A percentile compares a stretch with the other conserved stretches of the same genome.
These are phyloP conservation scores for Castanea mollissima DNA, from an alignment of 306 rosid species.

Conservation along the genomic window DNA sequence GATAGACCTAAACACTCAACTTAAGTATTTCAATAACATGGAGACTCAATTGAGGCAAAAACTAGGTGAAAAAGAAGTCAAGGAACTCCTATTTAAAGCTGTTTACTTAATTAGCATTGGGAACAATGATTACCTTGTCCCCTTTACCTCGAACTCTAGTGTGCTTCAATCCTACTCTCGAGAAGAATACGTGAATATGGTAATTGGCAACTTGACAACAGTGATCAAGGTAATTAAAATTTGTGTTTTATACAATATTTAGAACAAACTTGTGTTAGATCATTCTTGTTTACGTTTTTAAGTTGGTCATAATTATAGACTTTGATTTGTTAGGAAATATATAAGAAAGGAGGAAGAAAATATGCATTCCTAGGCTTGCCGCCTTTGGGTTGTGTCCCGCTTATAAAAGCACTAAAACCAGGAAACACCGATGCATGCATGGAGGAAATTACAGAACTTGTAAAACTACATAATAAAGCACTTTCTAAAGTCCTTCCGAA, in stretches of 20 bases:
- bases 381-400: slow-evolving; percentile 28
- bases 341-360: background rate
- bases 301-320: too few relatives aligned
- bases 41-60: too few relatives aligned
- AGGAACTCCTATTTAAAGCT: background rate
- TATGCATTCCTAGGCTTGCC: slow-evolving; percentile 10
- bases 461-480: slow-evolving; percentile 27
- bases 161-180: background rate
- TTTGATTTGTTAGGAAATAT: background rate
- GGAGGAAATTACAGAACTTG: slow-evolving; percentile 15
- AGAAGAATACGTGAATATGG: background rate
- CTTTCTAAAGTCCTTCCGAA: slow-evolving; percentile 15
- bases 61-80: too few relatives aligned
- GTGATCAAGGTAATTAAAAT: background rate
- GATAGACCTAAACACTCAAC: too few relatives aligned
- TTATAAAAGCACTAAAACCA: background rate
- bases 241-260: background rate
- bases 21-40: too few relatives aligned
- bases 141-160: background rate
- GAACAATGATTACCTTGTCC: background rate
- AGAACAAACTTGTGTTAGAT: too few relatives aligned
- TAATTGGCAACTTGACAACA: background rate
- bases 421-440: slow-evolving; percentile 17
- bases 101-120: background rate
- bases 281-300: background rate